Base-by-base conservation (phyloP, 2,329 filamentous ascomycete species). In the Zymoseptoria pseudotritici region DNA sequence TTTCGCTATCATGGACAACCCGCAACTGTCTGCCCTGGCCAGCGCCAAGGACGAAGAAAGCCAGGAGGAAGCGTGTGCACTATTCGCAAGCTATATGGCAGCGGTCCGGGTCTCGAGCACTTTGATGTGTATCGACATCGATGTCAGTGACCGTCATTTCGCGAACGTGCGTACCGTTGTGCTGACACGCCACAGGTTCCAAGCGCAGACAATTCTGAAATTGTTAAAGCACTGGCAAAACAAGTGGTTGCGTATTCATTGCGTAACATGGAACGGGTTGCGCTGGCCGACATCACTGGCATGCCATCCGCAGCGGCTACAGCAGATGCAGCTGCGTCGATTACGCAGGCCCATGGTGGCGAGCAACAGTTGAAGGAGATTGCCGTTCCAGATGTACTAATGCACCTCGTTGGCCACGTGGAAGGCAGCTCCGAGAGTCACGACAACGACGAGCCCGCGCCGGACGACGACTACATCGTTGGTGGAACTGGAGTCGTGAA, bases 161-260 rank as follows among this genome's bases (percentile, higher is more conserved):
- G 52, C 22, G 10, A 10, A 29, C 11, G 42, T 4, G 8, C 10
- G n/a, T 53, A 49, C 46, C 24, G 54, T 19, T 21, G 29, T 50
- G 56, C 59, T 61, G 50, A 64, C 53, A 51, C 50, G 24, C 24
- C 51, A 20, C 51, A 74, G 72, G 72, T 95, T 2, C 94, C 93
- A 0, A 86, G 82, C 31, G 80, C 86, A 21, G 86, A 90, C 58
- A 89, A 88, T n/a, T 90, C 89, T 58, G 94, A 97, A 72, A 84
- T 97, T 22, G 89, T 97, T 68, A 95, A 91, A 74, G 92, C 91
- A 2, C 81, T 97, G 67, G 92, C 91, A 0, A 95, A 93, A 70
- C 92, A 96, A 73, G 89, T 96, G n/a, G 87, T 97, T 51, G 93
- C 91, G 0, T 97, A 97, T 74, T 96, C 90, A 63, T 81, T 99